These are phyloP conservation scores for Septoria linicola DNA, from an alignment of 2,329 filamentous ascomycete genomes.

Conservation along the genomic window DNA sequence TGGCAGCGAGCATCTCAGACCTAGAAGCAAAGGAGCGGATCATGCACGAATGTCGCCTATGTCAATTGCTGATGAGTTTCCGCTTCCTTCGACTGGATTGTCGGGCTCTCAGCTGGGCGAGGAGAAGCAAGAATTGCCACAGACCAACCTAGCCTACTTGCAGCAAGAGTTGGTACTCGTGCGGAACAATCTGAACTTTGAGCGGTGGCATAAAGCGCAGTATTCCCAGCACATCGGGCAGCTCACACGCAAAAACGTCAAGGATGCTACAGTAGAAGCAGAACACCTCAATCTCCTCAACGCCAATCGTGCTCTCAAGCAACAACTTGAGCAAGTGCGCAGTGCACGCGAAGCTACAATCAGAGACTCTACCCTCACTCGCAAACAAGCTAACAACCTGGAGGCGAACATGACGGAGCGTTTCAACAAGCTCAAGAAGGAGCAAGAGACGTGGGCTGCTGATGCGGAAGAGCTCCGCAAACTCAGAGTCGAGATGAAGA, in stretches of 20 bases:
- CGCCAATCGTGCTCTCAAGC: constrained; percentile 70
- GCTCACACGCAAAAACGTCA: constrained; percentile 70
- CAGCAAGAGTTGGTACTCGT: constrained; percentile 73
- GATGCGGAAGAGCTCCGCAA: constrained; percentile 65
- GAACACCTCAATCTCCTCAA: constrained; percentile 80
- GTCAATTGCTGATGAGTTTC: constrained; percentile 30
- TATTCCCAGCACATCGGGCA: constrained; percentile 80
- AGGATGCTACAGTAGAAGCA: constrained; percentile 74
- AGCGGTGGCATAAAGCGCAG: constrained; percentile 79
- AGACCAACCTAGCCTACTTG: constrained; percentile 54
- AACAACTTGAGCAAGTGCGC: constrained; percentile 55
- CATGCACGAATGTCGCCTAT: constrained; percentile 19
- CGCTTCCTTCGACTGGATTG: constrained; percentile 20
- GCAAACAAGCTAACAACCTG: constrained; percentile 73
- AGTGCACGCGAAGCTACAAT: constrained; percentile 36
- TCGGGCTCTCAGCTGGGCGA: neutral
- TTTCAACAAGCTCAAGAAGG: constrained; percentile 35
- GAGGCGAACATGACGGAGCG: constrained; percentile 48
- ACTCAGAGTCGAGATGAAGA: constrained; percentile 55
- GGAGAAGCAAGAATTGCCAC: constrained; percentile 25
- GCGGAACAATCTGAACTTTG: constrained; percentile 78
- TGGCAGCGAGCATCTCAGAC: constrained; percentile 23
- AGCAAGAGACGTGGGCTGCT: constrained; percentile 37
- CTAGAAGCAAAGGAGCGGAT: constrained; percentile 20
- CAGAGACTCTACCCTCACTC: constrained; percentile 40